Percentiles rank a stretch among this genome's conserved stretches.
These are phyloP conservation scores for Cinnamomum chago DNA, from an alignment of 164 flowering plant species.

Conservation along the genomic window DNA sequence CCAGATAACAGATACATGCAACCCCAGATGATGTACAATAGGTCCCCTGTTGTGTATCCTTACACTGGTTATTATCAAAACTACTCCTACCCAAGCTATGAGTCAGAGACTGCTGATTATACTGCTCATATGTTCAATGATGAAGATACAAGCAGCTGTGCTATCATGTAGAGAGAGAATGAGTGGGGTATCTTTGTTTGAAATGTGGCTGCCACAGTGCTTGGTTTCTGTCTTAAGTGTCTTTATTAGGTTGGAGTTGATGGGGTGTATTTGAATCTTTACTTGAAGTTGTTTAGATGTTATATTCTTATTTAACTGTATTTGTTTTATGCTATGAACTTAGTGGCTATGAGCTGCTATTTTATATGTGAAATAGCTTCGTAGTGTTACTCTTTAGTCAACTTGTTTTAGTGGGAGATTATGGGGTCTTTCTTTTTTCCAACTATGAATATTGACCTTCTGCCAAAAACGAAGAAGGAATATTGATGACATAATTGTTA, in stretches of 20 bases:
- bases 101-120: constrained; percentile 24
- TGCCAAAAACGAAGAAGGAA: neutral
- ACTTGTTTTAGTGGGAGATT: neutral
- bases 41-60: constrained; percentile 46
- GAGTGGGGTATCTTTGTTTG: neutral
- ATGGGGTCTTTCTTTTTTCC: neutral
- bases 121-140: constrained; percentile 58
- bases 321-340: constrained; percentile 2
- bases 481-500: neutral
- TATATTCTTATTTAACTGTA: neutral
- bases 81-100: constrained; percentile 10
- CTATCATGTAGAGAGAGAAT: constrained; percentile 41
- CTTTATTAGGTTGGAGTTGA: neutral
- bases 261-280: constrained; percentile 2
- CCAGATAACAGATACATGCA: constrained; percentile 25
- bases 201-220: constrained; percentile 13
- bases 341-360: neutral
- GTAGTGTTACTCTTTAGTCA: neutral
- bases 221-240: constrained; percentile 4
- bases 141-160: constrained; percentile 60
- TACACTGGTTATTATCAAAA: constrained; percentile 40
- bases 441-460: neutral
- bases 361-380: neutral
- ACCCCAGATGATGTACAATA: constrained; percentile 69
- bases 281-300: neutral